A percentile compares a stretch with the other conserved stretches of the same genome.
phyloP scores from a whole-genome alignment of 2,329 filamentous ascomycete genomes.

The Xylaria sp. region DNA sequence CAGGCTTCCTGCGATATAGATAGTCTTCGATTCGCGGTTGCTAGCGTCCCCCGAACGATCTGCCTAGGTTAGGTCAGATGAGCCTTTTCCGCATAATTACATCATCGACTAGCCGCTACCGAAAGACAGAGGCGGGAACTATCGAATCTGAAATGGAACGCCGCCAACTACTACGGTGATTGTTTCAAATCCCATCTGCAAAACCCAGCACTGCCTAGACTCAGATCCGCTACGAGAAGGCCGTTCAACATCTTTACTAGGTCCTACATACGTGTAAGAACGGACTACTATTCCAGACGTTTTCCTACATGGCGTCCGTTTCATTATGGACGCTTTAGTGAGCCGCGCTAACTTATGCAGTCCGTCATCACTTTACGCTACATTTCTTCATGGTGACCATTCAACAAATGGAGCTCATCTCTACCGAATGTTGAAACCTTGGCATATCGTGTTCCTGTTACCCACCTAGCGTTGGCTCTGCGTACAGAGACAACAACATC shows the following conservation, averaged over 20 bases:
- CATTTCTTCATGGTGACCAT: conserved; percentile 16
- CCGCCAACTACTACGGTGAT: neutral
- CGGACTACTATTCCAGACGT: neutral
- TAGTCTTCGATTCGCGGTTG: neutral
- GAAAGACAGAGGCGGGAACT: neutral
- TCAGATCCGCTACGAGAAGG: neutral
- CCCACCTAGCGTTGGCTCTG: neutral
- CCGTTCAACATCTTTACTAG: neutral
- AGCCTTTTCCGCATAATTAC: conserved; percentile 15
- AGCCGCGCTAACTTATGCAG: neutral
- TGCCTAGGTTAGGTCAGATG: no score
- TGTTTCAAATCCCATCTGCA: neutral
- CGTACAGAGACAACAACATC: neutral
- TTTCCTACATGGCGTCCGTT: neutral
- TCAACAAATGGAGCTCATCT: neutral
- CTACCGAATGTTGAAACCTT: neutral
- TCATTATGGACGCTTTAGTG: neutral
- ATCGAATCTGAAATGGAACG: neutral
- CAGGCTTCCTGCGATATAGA: neutral
- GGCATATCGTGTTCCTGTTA: neutral
- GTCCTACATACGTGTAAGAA: neutral
- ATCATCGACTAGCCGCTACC: conserved; percentile 22
- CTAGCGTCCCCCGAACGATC: neutral
- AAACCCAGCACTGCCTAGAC: neutral
- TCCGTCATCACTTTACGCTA: neutral